phyloP scores from a whole-genome alignment of 2,329 filamentous ascomycete species.

The Aspergillus sojae region DNA sequence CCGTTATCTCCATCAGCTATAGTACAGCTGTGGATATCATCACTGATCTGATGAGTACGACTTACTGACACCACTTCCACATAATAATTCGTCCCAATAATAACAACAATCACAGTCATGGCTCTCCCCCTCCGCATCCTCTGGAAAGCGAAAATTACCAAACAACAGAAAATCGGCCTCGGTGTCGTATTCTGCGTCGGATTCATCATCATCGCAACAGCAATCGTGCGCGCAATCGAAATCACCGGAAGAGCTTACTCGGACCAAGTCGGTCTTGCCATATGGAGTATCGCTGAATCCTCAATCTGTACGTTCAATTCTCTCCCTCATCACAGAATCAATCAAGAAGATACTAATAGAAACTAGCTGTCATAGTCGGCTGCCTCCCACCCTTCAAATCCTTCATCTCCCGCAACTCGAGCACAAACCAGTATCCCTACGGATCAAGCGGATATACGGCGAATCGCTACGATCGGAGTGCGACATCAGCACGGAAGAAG shows the following conservation, averaged over 20 bases:
- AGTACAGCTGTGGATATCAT: slow-evolving; percentile 27
- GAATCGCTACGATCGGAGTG: neutral
- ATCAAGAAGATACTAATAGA: neutral
- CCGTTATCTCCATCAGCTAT: slow-evolving; percentile 22
- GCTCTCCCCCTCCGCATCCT: slow-evolving; percentile 32
- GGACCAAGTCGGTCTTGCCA: slow-evolving; percentile 20
- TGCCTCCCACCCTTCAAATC: slow-evolving; percentile 23
- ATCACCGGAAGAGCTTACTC: slow-evolving; percentile 26
- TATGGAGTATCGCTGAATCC: slow-evolving; percentile 24
- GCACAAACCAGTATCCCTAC: neutral
- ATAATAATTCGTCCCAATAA: neutral
- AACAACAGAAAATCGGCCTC: slow-evolving; percentile 30
- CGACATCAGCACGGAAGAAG: neutral
- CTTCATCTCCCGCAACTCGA: slow-evolving; percentile 12
- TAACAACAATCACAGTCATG: slow-evolving; percentile 28
- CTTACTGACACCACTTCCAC: neutral
- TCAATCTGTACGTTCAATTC: slow-evolving; percentile 18
- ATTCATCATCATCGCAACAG: slow-evolving; percentile 26
- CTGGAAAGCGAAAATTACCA: slow-evolving; percentile 28
- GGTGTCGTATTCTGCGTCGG: slow-evolving; percentile 32
- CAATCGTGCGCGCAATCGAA: slow-evolving; percentile 30
- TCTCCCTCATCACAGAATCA: too few species aligned
- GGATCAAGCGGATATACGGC: neutral
- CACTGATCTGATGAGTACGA: slow-evolving; percentile 28
- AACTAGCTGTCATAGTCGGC: slow-evolving; percentile 20